Percentiles rank a stretch among this genome's conserved stretches.
These are phyloP conservation scores for Thraustochytrium sp. DNA, from an alignment of 352 stramenopile genomes.

Conservation along the genomic window DNA sequence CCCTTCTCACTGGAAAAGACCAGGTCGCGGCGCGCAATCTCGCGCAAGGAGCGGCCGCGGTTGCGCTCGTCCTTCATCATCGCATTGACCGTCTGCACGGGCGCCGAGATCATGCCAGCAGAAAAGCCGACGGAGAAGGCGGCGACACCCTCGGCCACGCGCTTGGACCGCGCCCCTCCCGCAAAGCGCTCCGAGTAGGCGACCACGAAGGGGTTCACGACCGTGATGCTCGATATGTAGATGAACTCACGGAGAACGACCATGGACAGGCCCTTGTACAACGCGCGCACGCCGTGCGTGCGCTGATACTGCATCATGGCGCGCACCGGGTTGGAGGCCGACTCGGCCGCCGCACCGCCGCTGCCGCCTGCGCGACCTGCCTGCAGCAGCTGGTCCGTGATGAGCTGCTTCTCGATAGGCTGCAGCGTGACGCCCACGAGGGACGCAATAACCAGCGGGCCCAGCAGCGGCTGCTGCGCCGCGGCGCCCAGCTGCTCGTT, in stretches of 20 bases:
- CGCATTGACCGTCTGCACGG: slow-evolving; percentile 18
- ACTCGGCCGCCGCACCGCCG: neutral
- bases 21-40: neutral
- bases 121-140: slow-evolving; percentile 33
- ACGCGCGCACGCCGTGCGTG: neutral
- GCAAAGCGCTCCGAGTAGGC: neutral
- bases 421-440: slow-evolving; percentile 1
- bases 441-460: neutral
- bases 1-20: neutral
- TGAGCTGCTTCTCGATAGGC: slow-evolving; percentile 16
- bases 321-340: neutral
- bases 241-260: slow-evolving; percentile 26
- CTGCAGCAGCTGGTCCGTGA: slow-evolving; percentile 3
- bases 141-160: neutral
- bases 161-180: neutral
- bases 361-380: neutral
- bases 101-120: slow-evolving; percentile 15
- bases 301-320: neutral
- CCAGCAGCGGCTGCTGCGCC: neutral
- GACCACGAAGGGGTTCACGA: slow-evolving; percentile 29
- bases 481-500: neutral
- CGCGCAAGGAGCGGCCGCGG: neutral
- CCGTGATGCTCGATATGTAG: slow-evolving; percentile 32
- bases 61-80: slow-evolving; percentile 45
- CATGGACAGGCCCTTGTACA: slow-evolving; percentile 10